Evolutionary conservation across 768 basidiomycete species (phyloP).

Genomic region (Mycena haematopus): DNA sequence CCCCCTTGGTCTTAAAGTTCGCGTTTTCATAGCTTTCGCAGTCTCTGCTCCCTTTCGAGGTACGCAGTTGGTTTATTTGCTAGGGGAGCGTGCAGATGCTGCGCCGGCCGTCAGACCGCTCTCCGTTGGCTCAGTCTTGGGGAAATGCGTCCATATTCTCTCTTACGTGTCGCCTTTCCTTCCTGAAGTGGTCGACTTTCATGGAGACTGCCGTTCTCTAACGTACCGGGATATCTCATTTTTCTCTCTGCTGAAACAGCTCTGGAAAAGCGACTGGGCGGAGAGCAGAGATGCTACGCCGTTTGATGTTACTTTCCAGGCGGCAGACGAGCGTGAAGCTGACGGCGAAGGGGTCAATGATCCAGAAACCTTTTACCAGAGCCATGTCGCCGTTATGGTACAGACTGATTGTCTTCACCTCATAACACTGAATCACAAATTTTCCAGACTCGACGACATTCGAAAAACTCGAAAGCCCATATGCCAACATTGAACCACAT

Average conservation of each 20-base stretch:
- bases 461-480: not conserved
- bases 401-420: not conserved
- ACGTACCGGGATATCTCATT: conserved; percentile 47
- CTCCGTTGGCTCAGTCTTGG: conserved; percentile 46
- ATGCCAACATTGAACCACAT: conserved; percentile 17
- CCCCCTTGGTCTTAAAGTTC: not conserved
- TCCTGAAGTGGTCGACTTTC: conserved; percentile 45
- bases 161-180: conserved; percentile 52
- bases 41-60: conserved; percentile 57
- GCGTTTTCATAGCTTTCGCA: conserved; percentile 26
- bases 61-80: conserved; percentile 51
- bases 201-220: conserved; percentile 49
- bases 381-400: conserved; percentile 48
- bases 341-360: conserved; percentile 44
- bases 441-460: conserved; percentile 10
- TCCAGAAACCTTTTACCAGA: conserved; percentile 49
- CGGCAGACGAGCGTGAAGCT: conserved; percentile 49
- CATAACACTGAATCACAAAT: not conserved
- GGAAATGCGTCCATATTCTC: conserved; percentile 47
- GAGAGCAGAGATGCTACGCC: conserved; percentile 52
- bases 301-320: conserved; percentile 54
- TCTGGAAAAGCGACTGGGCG: conserved; percentile 58
- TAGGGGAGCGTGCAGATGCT: conserved; percentile 49
- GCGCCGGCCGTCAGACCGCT: conserved; percentile 49
- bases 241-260: conserved; percentile 39